These are phyloP conservation scores for Pseudocercospora fuligena DNA, from an alignment of 2,329 filamentous ascomycete genomes.

Conservation along the genomic window DNA sequence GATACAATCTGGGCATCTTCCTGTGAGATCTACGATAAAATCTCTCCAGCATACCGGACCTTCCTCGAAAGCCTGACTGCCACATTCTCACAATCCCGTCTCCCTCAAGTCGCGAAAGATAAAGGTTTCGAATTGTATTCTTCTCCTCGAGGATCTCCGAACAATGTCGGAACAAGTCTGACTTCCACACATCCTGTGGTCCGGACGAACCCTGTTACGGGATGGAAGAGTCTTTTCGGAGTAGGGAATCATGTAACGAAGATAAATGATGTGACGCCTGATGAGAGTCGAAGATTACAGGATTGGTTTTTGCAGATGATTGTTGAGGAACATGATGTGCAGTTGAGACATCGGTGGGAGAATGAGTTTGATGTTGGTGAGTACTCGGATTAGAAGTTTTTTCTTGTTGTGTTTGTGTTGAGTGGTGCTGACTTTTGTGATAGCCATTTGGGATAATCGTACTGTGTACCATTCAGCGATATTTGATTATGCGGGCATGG, in stretches of 20 bases:
- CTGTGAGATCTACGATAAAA: constrained; percentile 69
- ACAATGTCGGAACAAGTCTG: constrained; percentile 26
- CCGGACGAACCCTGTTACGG: constrained; percentile 64
- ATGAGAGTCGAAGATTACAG: constrained; percentile 28
- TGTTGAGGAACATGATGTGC: constrained; percentile 56
- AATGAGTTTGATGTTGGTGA: constrained; percentile 48
- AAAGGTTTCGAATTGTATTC: constrained; percentile 25
- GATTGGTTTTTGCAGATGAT: constrained; percentile 41
- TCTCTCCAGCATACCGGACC: constrained; percentile 59
- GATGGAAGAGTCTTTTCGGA: constrained; percentile 65
- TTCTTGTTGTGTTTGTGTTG: no score
- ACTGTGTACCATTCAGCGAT: constrained; percentile 63
- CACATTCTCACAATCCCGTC: constrained; percentile 44
- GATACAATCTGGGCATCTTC: constrained; percentile 70
- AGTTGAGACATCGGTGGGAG: constrained; percentile 55
- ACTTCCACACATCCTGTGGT: constrained; percentile 54
- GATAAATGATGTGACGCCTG: constrained; percentile 55
- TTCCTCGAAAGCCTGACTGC: constrained; percentile 65
- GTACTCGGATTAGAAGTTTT: no score
- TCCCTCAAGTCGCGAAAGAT: constrained; percentile 24
- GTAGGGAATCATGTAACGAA: constrained; percentile 60
- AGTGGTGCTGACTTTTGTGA: neutral
- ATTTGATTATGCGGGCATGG: constrained; percentile 63
- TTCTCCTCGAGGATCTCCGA: constrained; percentile 28
- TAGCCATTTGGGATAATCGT: constrained; percentile 13